Base-by-base conservation (phyloP, 228 moss, liverwort and hornwort species). In the Sphagnum magellanicum region DNA sequence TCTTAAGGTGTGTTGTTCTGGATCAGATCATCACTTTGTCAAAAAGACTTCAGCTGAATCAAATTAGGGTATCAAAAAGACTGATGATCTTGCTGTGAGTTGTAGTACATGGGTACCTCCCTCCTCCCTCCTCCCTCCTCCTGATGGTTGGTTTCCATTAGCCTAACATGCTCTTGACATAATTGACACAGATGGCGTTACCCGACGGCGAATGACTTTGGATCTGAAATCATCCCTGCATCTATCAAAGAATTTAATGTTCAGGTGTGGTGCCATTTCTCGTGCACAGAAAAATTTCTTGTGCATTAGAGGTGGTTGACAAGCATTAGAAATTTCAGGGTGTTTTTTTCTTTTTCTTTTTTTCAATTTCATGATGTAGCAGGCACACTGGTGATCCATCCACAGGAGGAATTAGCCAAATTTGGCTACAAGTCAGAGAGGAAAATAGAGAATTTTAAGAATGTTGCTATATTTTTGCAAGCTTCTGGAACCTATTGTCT, bases 161-260 rank as follows among this genome's bases (percentile, higher is more conserved):
- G 49, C 8, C 61, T 5, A 62, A 62, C 16, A 62, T 62, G 16
- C 15, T 62, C 16, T 47, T 6, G 16, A 16, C 61, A 13, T 50
- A 15, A 1, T 1, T 48, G 68, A 49, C 68, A 64, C 74, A 98
- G 93, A 81, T 98, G 91, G 93, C 90, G 88, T 63, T 98, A 89
- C 72, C 91, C 97, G 5, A 81, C 90, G 14, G 87, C 97, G 50
- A 93, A 98, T 59, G 97, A 98, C 72, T 98, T 98, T 17, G 97
- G 97, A 50, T 93, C 90, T 5, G 93, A 98, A 74, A 93, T 98
- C 5, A 89, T 98, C 5, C 97, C 97, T 8, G 85, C 82, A 16
- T 90, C 91, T 8, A 75, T 90, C 13, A 71, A 74, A 51, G 97
- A 93, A 69, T 98, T 77, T 49, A 75, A 91, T 64, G 91, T 93